Evolutionary conservation across 305 asterid species (phyloP).

Genomic region (Solanum aculeatissimum): DNA sequence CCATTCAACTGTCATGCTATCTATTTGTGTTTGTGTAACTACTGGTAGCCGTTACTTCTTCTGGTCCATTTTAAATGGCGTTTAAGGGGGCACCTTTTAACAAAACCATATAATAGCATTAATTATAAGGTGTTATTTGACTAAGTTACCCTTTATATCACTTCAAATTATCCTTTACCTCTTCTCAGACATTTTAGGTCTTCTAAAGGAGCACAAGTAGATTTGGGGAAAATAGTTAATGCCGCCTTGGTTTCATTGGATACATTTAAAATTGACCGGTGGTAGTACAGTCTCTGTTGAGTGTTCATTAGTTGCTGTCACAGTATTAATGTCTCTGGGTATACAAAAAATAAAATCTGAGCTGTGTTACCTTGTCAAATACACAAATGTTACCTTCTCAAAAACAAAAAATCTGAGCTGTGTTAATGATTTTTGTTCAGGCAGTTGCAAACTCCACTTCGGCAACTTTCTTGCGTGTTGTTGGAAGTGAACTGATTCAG

Average conservation of each 20-base stretch:
- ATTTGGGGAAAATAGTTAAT: not conserved
- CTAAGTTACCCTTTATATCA: not conserved
- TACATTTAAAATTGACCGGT: not conserved
- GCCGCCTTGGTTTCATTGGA: not conserved
- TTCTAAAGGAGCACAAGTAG: not conserved
- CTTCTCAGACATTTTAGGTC: not conserved
- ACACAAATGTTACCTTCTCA: too few relatives aligned
- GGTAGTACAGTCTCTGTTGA: not conserved
- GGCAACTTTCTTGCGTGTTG: constrained; percentile 92
- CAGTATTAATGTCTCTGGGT: not conserved
- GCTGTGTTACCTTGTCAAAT: not conserved
- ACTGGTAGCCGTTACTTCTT: not conserved
- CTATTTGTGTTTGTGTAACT: not conserved
- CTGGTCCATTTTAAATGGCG: not conserved
- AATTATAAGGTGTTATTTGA: not conserved
- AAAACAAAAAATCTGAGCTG: not conserved
- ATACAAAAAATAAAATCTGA: not conserved
- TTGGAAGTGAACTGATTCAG: constrained; percentile 86
- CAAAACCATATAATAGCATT: not conserved
- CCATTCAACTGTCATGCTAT: not conserved
- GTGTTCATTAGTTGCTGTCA: not conserved
- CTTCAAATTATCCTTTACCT: not conserved
- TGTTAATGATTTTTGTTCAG: constrained; percentile 21
- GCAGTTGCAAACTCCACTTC: constrained; percentile 95
- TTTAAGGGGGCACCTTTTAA: not conserved